Evolutionary conservation across 441 rosid species (phyloP).

Genomic region (California macrophylla): DNA sequence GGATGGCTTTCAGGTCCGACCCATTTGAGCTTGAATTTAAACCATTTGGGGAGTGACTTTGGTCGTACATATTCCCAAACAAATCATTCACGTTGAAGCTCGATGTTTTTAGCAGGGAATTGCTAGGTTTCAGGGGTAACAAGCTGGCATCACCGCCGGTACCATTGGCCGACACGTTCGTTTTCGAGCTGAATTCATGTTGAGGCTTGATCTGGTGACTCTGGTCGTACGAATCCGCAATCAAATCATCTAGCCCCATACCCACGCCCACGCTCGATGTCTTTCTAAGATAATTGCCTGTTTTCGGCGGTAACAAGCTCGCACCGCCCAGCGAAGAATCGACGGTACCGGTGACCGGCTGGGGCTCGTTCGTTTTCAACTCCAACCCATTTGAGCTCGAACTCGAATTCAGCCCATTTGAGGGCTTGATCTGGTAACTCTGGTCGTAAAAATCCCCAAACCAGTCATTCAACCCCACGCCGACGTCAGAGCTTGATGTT

Average conservation of each 20-base stretch:
- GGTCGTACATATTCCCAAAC: not conserved
- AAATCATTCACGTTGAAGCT: not conserved
- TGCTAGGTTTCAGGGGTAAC: not conserved
- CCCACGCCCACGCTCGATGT: not conserved
- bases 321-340: not conserved
- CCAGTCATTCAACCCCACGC: not conserved
- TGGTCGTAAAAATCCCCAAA: not conserved
- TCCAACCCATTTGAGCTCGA: not conserved
- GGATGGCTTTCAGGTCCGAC: not conserved
- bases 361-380: not conserved
- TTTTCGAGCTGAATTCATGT: not conserved
- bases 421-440: not conserved
- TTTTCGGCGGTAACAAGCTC: not conserved
- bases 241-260: not conserved
- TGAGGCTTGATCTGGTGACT: not conserved
- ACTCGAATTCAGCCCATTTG: not conserved
- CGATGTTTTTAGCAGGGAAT: not conserved
- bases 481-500: not conserved
- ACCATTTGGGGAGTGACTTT: not conserved
- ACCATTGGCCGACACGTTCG: not conserved
- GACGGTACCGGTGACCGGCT: not conserved
- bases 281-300: not conserved
- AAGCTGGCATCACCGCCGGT: not conserved
- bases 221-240: not conserved
- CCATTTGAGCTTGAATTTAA: conserved; percentile 7